These are phyloP conservation scores for Suillus subluteus DNA, from an alignment of 768 basidiomycete genomes.

Conservation along the genomic window DNA sequence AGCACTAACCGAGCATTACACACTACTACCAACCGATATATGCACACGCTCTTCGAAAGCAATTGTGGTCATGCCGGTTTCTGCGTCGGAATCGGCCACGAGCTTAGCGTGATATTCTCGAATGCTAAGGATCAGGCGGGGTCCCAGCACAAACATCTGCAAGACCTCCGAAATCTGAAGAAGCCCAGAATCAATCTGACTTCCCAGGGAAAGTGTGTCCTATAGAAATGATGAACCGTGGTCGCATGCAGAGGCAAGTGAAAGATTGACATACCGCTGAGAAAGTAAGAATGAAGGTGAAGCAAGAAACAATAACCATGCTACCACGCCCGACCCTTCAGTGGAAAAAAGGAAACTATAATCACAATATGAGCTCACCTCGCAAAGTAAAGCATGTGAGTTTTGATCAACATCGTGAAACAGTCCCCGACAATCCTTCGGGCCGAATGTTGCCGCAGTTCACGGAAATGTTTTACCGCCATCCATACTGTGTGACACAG, in stretches of 20 bases:
- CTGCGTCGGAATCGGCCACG: not conserved
- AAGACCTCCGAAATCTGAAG: not conserved
- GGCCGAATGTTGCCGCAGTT: not conserved
- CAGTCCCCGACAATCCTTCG: not conserved
- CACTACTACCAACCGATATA: not conserved
- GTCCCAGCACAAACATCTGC: not conserved
- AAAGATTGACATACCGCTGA: not conserved
- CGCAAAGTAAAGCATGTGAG: not conserved
- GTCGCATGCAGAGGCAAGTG: not conserved
- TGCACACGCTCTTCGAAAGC: not conserved
- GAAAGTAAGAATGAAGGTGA: not conserved
- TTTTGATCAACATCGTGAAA: not conserved
- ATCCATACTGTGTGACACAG: not conserved
- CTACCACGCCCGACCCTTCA: not conserved
- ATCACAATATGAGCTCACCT: not conserved
- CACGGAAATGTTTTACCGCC: not conserved
- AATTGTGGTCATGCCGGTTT: not conserved
- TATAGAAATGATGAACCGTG: not conserved
- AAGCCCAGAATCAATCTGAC: rapidly evolving
- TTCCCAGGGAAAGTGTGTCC: not conserved
- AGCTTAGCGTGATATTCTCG: not conserved
- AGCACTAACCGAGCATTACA: not conserved
- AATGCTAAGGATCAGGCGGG: not conserved
- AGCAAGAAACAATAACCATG: not conserved
- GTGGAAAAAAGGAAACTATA: not conserved